Evolutionary conservation across 768 basidiomycete genomes (phyloP), one percentile per base, ranked within the genome.

Genomic region (Mycena capillaripes): DNA sequence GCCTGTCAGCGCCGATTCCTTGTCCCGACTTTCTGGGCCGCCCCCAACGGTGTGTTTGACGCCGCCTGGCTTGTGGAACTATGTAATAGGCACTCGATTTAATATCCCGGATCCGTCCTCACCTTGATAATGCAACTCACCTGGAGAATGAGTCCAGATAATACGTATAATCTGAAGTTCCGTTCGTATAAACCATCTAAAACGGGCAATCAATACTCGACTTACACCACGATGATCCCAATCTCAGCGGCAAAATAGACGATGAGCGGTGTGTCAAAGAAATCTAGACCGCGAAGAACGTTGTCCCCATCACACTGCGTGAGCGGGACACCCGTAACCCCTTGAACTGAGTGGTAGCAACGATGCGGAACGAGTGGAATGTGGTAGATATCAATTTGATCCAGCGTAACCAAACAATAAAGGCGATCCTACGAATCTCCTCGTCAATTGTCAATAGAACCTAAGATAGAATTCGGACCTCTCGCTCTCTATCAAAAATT

Each of bases 401-500:
- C 86, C 86, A 87, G 4, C 75, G 64, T 23, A 84, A 76, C 75
- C 82, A 86, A 17, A 74, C 75, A 3, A 52, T 75, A 75, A 34
- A 75, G 73, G 46, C 58, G 73, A 57, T 75, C 73, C 73, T 75
- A 32, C 3, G 2, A 53, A n/a, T 21, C 29, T 42, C 3, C 36
- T 19, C 14, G 23, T 68, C 23, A 64, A 42, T 21, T 19, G 5
- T 32, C 46, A 55, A 8, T 10, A 30, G 1, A n/a, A 32, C 23
- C 19, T 6, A 34, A 21, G 4, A 0, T 2, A 27, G 14, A 42
- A n/a, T 27, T 44, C 40, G 44, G 61, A 81, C 84, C 66, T 87
- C 86, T 29, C 81, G 79, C 66, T 88, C 86, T 10, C 86, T 80
- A 72, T 88, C 86, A 57, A 87, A 88, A 61, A 87, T 82, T 61